A percentile compares a stretch with the other conserved stretches of the same genome.
Conservation (phyloP, 2,329 filamentous ascomycete genomes). For the Colletotrichum sp. region DNA sequence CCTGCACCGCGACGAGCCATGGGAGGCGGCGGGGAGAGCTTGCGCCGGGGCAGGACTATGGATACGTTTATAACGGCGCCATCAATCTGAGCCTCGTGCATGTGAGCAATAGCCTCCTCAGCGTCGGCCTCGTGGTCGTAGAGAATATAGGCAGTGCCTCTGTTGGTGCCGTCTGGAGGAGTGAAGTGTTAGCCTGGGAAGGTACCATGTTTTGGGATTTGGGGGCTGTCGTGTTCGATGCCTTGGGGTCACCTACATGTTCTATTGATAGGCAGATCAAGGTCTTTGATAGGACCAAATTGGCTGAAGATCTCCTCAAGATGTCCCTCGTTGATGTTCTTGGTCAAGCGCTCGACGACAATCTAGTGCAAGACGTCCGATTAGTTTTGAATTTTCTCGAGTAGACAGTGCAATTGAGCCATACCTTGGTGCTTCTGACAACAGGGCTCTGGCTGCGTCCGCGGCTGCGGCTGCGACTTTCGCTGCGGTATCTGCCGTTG, state of each 20-base stretch:
- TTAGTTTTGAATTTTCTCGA: background rate
- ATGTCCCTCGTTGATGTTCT: conserved; percentile 90
- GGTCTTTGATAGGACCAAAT: conserved; percentile 84
- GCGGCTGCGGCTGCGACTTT: conserved; percentile 33
- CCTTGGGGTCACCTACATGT: background rate
- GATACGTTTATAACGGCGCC: conserved; percentile 84
- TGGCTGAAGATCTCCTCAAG: conserved; percentile 89
- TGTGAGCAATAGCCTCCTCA: conserved; percentile 88
- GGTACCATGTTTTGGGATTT: background rate
- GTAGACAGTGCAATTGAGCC: conserved; percentile 20
- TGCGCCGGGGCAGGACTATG: conserved; percentile 83
- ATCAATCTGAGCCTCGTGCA: conserved; percentile 97
- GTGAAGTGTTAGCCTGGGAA: conserved; percentile 15
- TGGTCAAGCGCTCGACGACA: conserved; percentile 93
- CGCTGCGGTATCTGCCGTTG: conserved; percentile 37
- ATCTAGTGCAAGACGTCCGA: conserved; percentile 61
- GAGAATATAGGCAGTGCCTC: conserved; percentile 91
- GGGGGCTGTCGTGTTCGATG: background rate
- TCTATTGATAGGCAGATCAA: conserved; percentile 90
- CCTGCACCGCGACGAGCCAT: conserved; percentile 67
- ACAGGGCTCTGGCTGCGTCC: conserved; percentile 32
- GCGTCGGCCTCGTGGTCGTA: conserved; percentile 80
- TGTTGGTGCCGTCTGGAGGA: conserved; percentile 78
- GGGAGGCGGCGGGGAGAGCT: conserved; percentile 82
- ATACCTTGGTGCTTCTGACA: conserved; percentile 58